Base-by-base conservation (phyloP, 305 asterid species). In the Plantago rigida region DNA sequence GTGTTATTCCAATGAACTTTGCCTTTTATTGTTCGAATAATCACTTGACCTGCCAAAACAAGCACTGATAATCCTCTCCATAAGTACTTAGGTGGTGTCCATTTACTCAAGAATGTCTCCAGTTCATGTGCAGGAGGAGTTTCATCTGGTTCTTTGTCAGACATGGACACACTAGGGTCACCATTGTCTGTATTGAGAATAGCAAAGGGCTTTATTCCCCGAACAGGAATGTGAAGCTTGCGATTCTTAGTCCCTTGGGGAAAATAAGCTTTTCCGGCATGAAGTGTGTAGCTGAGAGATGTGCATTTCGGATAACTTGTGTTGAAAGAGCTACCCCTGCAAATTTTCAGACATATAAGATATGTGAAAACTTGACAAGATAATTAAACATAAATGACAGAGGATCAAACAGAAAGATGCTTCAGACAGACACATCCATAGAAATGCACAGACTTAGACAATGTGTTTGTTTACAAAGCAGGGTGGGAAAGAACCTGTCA, bases 11-110 rank as follows among this genome's bases (percentile, higher is more conserved):
- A 81, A 71, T 87, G 96, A 51, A 91, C 57, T 71, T 79, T 91
- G 42, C 95, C 98, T 62, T 69, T 84, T 14, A 84, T 15, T 1
- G 69, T 64, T 62, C 92, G 74, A 0, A 57, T 75, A 64, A 84
- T 71, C 52, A 91, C 96, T 70, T 87, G 96, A 49, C 96, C 96
- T 7, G 94, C 76, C 64, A 87, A 61, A 47, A 91, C 74, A 60
- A 82, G 80, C 46, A 77, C 77, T 0, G 96, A 78, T 56, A 91
- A 69, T 68, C 95, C 98, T 71, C 94, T 78, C 98, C 98, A 88
- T 60, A 86, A 71, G 82, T 88, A 91, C 73, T 78, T 78, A 4
- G 98, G 95, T 53, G 96, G 90, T 19, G 94, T 77, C 98, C 98
- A 92, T 53, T 76, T 80, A 57, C 74, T 78, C 59, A 83, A 73